phyloP scores from a whole-genome alignment of 495 filamentous ascomycete genomes.

The Emericellopsis terricola region DNA sequence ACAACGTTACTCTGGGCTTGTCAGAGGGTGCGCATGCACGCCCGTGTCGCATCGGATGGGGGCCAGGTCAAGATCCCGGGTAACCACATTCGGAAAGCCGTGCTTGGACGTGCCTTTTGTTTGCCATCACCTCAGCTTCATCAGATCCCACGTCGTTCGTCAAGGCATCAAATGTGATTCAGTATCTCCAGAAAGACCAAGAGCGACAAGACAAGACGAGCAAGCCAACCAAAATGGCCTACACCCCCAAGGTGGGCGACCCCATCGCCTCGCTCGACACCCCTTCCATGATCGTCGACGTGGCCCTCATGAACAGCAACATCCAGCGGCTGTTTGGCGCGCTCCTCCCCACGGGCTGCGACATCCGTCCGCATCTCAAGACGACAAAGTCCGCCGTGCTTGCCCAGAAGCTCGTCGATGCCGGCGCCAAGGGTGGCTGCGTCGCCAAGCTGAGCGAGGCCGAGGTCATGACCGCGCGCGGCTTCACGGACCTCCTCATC shows the following conservation, averaged over 20 bases:
- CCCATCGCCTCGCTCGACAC: conserved; percentile 13
- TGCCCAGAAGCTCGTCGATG: conserved; percentile 8
- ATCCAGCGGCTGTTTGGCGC: conserved; percentile 10
- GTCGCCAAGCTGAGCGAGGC: conserved; percentile 18
- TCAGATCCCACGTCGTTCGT: too few species aligned
- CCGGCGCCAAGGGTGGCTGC: conserved; percentile 15
- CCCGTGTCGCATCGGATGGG: too few species aligned
- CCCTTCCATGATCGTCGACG: conserved; percentile 17
- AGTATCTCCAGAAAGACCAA: too few species aligned
- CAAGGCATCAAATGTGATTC: too few species aligned
- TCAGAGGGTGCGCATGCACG: too few species aligned
- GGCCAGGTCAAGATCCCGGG: too few species aligned
- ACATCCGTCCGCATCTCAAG: conserved; percentile 16
- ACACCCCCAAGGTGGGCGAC: conserved; percentile 12
- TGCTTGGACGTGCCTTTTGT: too few species aligned
- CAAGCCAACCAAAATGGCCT: too few species aligned
- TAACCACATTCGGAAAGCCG: too few species aligned
- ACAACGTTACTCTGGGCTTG: too few species aligned
- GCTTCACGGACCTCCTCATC: conserved; percentile 16
- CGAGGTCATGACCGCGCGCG: conserved; percentile 10
- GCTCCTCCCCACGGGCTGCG: conserved; percentile 10
- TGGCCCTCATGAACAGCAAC: conserved; percentile 15
- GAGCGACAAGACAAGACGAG: too few species aligned
- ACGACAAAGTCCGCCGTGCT: conserved; percentile 15
- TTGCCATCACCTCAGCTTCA: too few species aligned